Evolutionary conservation across 2,329 filamentous ascomycete species (phyloP), one percentile per base, ranked within the genome.

Genomic region (Elsinoe perseae): DNA sequence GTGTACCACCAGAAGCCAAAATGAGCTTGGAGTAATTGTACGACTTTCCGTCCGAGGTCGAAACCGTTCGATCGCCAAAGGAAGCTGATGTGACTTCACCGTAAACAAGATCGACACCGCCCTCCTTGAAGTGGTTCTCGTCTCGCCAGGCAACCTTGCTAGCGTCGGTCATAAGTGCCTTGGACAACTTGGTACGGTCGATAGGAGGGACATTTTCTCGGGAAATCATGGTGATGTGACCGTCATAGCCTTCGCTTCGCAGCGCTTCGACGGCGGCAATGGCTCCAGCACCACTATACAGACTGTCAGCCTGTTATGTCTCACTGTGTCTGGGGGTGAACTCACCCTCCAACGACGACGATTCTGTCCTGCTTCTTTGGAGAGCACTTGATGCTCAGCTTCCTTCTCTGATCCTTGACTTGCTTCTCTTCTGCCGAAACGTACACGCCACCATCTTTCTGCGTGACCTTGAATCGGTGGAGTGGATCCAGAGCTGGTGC

Each of bases 151-250:
- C 83, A 42, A 95, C 73, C 73, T 95, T 95, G 43, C 80, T 78
- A 1, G 83, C 71, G 67, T 98, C 92, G 5, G 73, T 82, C 60
- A 96, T 80, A 10, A 98, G 78, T 0, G 92, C 89, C 73, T 98
- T 98, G 66, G 91, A 96, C 40, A 98, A 80, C 77, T 97, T 97
- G 9, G 93, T 89, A 18, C 93, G 83, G 73, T 98, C 93, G 64
- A 97, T 91, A 28, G 91, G 91, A 14, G 64, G 64, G 30, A 86
- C 79, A 20, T 87, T 86, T 71, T 98, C 93, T 61, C 81, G 84
- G 10, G 87, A 85, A 64, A 98, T 84, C 65, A 95, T 77, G 0
- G 90, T 95, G 63, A 98, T 84, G 56, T 80, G 75, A 12, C 90
- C 92, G 4, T 78, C 79, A 75, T 85, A 97, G 27, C 91, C 90